A percentile compares a stretch with the other conserved stretches of the same genome.
These are phyloP conservation scores for Fusarium luffae DNA, from an alignment of 2,329 filamentous ascomycete species.

Conservation along the genomic window DNA sequence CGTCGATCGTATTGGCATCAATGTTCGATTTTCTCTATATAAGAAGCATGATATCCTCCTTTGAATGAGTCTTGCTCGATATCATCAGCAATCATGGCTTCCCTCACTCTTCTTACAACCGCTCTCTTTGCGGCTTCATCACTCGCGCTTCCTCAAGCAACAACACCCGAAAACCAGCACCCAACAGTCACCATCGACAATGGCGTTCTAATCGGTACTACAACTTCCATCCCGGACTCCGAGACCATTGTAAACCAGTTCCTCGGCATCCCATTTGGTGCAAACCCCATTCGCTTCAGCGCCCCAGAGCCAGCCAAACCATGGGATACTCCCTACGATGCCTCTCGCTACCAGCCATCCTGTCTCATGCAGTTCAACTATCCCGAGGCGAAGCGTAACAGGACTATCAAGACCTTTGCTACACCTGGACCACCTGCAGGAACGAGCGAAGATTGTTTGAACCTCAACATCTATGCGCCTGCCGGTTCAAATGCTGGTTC, in stretches of 20 bases:
- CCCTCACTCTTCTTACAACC: neutral
- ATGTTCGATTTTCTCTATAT: neutral
- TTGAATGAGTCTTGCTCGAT: fast-evolving
- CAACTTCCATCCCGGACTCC: constrained; percentile 28
- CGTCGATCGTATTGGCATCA: neutral
- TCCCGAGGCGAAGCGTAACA: constrained; percentile 25
- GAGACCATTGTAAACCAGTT: constrained; percentile 42
- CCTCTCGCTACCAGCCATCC: constrained; percentile 38
- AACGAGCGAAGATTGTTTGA: constrained; percentile 51
- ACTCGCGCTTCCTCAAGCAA: neutral
- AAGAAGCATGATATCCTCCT: neutral
- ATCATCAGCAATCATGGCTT: constrained; percentile 19
- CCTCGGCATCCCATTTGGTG: constrained; percentile 49
- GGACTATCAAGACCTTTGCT: constrained; percentile 36
- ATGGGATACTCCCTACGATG: constrained; percentile 41
- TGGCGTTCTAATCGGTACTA: constrained; percentile 32
- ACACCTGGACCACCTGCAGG: constrained; percentile 39
- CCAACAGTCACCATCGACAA: constrained; percentile 37
- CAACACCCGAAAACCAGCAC: neutral
- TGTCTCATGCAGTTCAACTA: constrained; percentile 45
- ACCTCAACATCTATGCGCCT: constrained; percentile 49
- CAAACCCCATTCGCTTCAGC: constrained; percentile 43
- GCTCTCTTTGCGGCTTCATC: neutral
- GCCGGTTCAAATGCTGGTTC: constrained; percentile 33
- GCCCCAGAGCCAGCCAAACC: constrained; percentile 29